Evolutionary conservation across 1,284 basidiomycete genomes (phyloP).

Genomic region (Ustilago xerochloae): DNA sequence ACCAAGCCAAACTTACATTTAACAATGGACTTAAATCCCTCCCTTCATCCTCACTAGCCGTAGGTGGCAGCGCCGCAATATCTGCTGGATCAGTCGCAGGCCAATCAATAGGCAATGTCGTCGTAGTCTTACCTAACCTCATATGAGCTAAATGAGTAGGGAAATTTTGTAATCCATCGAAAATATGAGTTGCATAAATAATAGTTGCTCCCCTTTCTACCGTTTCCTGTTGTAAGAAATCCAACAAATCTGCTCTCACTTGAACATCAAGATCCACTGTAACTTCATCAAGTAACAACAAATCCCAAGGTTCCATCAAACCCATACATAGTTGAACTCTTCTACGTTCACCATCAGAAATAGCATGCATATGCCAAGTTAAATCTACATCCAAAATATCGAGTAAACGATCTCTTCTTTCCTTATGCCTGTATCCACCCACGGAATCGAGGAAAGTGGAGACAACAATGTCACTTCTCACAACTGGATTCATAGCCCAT

Average conservation of each 20-base stretch:
- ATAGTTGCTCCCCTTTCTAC: constrained; percentile 85
- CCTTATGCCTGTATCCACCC: constrained; percentile 93
- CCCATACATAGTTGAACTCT: constrained; percentile 96
- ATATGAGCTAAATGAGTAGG: constrained; percentile 66
- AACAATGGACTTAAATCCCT: constrained; percentile 51
- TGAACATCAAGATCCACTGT: constrained; percentile 99
- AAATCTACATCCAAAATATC: constrained; percentile 91
- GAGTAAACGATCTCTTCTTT: constrained; percentile 83
- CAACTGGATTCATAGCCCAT: constrained; percentile 95
- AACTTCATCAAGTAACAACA: constrained; percentile 94
- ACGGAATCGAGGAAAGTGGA: constrained; percentile 83
- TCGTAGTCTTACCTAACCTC: constrained; percentile 60
- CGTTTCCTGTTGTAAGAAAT: constrained; percentile 86
- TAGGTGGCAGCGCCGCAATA: constrained; percentile 27
- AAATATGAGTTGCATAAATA: constrained; percentile 75
- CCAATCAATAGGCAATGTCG: constrained; percentile 55
- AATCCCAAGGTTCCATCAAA: constrained; percentile 93
- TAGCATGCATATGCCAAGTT: constrained; percentile 82
- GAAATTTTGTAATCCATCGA: constrained; percentile 66
- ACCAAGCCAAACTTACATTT: constrained; percentile 60
- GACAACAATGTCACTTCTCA: constrained; percentile 72
- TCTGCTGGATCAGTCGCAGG: constrained; percentile 47
- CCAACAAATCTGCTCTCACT: constrained; percentile 88
- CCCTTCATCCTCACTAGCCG: constrained; percentile 17
- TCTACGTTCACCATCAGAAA: constrained; percentile 94